Conservation (phyloP, 1,284 basidiomycete species). For the Thecaphora frezii region DNA sequence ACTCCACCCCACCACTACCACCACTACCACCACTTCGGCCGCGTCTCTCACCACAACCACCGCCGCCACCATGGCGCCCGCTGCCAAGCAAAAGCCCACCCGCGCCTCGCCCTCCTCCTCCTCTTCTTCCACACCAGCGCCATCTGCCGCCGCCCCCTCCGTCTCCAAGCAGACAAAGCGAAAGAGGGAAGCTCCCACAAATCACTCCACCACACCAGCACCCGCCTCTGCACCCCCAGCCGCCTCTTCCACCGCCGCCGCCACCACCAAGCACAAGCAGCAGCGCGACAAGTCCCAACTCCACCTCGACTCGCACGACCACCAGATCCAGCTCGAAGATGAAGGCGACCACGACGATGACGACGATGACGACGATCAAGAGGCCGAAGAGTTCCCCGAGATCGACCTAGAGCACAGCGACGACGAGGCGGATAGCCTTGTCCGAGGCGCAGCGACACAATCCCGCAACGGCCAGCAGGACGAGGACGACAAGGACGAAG, state of each 20-base stretch:
- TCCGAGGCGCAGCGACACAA: constrained; percentile 22
- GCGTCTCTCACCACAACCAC: too few relatives aligned
- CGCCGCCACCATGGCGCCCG: too few relatives aligned
- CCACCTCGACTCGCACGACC: background rate
- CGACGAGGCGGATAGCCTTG: constrained; percentile 38
- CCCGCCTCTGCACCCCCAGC: constrained; percentile 3
- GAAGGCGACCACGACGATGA: constrained; percentile 33
- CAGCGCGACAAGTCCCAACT: background rate
- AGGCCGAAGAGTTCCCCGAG: constrained; percentile 62
- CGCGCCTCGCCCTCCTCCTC: too few relatives aligned
- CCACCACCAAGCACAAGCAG: background rate
- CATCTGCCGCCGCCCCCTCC: constrained; percentile 17
- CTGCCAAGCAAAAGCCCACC: too few relatives aligned
- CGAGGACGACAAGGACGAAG: constrained; percentile 60
- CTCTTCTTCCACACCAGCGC: constrained; percentile 13
- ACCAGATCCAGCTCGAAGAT: constrained; percentile 1
- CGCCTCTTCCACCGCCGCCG: too few relatives aligned
- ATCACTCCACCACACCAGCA: background rate
- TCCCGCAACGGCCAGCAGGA: constrained; percentile 13
- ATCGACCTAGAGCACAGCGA: constrained; percentile 60
- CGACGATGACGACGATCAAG: constrained; percentile 35
- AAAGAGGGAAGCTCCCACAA: constrained; percentile 19
- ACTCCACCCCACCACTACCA: too few relatives aligned
- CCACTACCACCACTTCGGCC: too few relatives aligned
- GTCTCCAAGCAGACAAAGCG: constrained; percentile 15